A percentile compares a stretch with the other conserved stretches of the same genome.
These are phyloP conservation scores for Ceriops tagal DNA, from an alignment of 345 rosid genomes.

Conservation along the genomic window DNA sequence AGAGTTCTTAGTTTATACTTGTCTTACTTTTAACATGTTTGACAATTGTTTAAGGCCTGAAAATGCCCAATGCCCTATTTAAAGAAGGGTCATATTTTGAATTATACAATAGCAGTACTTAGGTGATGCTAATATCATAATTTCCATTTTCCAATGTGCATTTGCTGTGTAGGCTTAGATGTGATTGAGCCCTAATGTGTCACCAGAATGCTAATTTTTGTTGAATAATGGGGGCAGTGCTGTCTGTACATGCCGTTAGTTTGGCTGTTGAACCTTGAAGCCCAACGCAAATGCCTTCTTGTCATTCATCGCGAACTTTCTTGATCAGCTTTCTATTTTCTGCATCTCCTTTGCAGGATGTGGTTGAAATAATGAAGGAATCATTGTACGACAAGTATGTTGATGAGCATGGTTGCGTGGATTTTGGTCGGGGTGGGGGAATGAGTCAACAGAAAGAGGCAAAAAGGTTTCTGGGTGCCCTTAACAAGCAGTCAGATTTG, in stretches of 20 bases:
- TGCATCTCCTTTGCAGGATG: constrained; percentile 59
- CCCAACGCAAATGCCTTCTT: not conserved
- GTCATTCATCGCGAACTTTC: not conserved
- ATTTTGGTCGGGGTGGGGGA: constrained; percentile 90
- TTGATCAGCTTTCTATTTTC: not conserved
- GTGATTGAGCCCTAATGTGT: not conserved
- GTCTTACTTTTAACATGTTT: too few relatives aligned
- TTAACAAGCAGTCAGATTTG: constrained; percentile 80
- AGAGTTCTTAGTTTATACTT: too few relatives aligned
- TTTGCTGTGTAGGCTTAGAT: not conserved
- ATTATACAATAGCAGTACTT: too few relatives aligned
- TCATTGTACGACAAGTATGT: constrained; percentile 87
- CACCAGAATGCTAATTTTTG: not conserved
- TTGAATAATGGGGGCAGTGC: not conserved
- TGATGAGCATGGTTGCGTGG: constrained; percentile 88
- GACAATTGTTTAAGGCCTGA: too few relatives aligned
- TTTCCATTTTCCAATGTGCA: too few relatives aligned
- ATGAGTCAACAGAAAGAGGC: constrained; percentile 99
- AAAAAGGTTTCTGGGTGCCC: constrained; percentile 82
- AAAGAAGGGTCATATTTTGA: too few relatives aligned
- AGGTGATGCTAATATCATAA: too few relatives aligned
- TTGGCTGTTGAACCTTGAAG: not conserved
- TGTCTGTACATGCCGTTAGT: constrained; percentile 1
- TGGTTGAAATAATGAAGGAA: constrained; percentile 93
- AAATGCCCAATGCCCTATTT: too few relatives aligned